Evolutionary conservation across 495 filamentous ascomycete genomes (phyloP).

Genomic region (Aspergillus sclerotiicarbonarius): DNA sequence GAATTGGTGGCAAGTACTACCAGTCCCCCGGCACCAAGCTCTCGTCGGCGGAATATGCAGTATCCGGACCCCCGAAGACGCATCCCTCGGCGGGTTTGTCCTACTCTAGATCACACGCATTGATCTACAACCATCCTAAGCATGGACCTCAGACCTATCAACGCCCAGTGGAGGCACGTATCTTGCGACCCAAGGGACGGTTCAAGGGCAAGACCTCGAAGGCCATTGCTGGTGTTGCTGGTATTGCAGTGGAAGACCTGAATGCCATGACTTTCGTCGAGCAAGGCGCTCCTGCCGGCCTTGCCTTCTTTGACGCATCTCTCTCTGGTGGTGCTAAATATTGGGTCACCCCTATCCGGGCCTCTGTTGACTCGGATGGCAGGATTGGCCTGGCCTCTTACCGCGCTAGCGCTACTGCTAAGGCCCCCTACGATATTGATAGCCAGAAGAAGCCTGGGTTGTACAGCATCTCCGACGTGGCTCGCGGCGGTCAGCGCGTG

Average conservation of each 20-base stretch:
- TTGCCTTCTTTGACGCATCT: constrained; percentile 55
- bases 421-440: constrained; percentile 50
- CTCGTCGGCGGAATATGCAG: constrained; percentile 49
- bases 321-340: constrained; percentile 65
- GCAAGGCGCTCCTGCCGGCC: constrained; percentile 31
- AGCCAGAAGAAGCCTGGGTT: constrained; percentile 31
- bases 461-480: constrained; percentile 27
- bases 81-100: constrained; percentile 90
- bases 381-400: constrained; percentile 51
- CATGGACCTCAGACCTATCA: constrained; percentile 69
- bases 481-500: constrained; percentile 21
- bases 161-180: constrained; percentile 64
- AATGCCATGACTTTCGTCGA: constrained; percentile 39
- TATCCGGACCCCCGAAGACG: constrained; percentile 69
- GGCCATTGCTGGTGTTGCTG: constrained; percentile 50
- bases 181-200: constrained; percentile 51
- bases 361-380: constrained; percentile 59
- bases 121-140: constrained; percentile 75
- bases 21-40: constrained; percentile 37
- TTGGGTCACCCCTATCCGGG: constrained; percentile 56
- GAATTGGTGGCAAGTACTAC: constrained; percentile 36
- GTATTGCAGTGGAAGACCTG: constrained; percentile 48
- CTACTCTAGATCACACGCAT: constrained; percentile 70
- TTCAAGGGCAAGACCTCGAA: constrained; percentile 33
- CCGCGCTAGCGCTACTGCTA: constrained; percentile 41